Conservation (phyloP, 2,329 filamentous ascomycete species). For the Clonostachys sp. region DNA sequence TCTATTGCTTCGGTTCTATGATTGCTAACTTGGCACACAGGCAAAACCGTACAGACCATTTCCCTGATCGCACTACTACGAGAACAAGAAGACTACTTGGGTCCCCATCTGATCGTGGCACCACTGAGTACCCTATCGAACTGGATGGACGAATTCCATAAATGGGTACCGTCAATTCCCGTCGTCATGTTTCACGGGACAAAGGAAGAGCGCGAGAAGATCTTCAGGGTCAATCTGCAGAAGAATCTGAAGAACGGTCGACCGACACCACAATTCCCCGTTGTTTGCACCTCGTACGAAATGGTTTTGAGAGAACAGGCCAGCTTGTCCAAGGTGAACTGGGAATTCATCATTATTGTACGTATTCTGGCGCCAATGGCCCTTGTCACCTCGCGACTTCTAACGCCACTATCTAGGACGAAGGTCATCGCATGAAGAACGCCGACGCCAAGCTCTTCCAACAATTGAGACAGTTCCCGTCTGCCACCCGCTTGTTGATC, state of each 20-base stretch:
- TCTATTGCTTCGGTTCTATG: neutral
- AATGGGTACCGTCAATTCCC: constrained; percentile 85
- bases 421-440: constrained; percentile 96
- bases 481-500: constrained; percentile 85
- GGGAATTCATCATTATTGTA: constrained; percentile 96
- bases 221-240: constrained; percentile 70
- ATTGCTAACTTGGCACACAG: constrained; percentile 29
- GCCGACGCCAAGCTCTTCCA: constrained; percentile 89
- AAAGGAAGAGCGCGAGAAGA: constrained; percentile 68
- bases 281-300: constrained; percentile 93
- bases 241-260: constrained; percentile 59
- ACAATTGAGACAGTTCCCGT: constrained; percentile 82
- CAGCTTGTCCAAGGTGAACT: constrained; percentile 76
- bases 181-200: constrained; percentile 88
- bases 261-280: constrained; percentile 68
- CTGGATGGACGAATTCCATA: constrained; percentile 90
- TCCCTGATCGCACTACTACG: constrained; percentile 81
- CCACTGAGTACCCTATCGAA: constrained; percentile 90
- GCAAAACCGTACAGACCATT: constrained; percentile 87
- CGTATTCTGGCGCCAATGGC: constrained; percentile 14
- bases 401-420: constrained; percentile 54
- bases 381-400: rapidly evolving
- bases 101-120: constrained; percentile 86
- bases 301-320: constrained; percentile 90
- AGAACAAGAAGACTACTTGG: constrained; percentile 77